Evolutionary conservation across 768 basidiomycete genomes (phyloP).

Genomic region (Tulasnella sp.): DNA sequence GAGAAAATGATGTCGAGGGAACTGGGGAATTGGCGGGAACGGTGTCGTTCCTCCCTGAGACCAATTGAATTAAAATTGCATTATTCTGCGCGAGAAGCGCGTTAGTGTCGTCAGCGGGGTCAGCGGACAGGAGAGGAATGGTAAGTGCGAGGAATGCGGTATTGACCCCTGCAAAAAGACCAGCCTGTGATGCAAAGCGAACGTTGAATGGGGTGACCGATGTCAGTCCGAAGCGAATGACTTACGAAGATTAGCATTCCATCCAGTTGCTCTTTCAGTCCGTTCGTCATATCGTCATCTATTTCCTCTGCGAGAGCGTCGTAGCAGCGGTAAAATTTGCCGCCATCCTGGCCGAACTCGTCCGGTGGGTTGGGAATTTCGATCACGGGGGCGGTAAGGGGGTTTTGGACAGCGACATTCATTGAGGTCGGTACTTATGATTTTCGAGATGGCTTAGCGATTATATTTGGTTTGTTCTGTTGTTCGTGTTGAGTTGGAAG

Average conservation of each 20-base stretch:
- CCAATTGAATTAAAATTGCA: not conserved
- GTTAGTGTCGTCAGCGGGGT: not conserved
- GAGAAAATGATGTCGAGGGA: not conserved
- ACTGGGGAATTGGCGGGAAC: not conserved
- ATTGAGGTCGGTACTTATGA: not conserved
- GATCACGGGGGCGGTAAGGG: not conserved
- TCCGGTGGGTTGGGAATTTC: not conserved
- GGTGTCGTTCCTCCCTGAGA: not conserved
- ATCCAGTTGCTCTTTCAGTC: not conserved
- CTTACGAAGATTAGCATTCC: not conserved
- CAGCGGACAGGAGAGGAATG: not conserved
- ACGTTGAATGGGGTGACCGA: not conserved
- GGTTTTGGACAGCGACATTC: not conserved
- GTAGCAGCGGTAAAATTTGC: not conserved
- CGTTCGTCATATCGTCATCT: not conserved
- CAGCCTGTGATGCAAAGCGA: not conserved
- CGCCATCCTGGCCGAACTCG: not conserved
- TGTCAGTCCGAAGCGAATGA: not conserved
- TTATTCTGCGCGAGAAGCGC: not conserved
- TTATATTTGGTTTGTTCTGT: no score
- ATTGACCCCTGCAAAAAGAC: not conserved
- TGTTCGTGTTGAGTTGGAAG: not conserved
- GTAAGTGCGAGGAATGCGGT: not conserved
- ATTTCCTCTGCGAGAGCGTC: not conserved
- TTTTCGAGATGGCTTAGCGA: not conserved